Evolutionary conservation across 2,329 filamentous ascomycete genomes (phyloP).

Genomic region (Exophiala mesophila): DNA sequence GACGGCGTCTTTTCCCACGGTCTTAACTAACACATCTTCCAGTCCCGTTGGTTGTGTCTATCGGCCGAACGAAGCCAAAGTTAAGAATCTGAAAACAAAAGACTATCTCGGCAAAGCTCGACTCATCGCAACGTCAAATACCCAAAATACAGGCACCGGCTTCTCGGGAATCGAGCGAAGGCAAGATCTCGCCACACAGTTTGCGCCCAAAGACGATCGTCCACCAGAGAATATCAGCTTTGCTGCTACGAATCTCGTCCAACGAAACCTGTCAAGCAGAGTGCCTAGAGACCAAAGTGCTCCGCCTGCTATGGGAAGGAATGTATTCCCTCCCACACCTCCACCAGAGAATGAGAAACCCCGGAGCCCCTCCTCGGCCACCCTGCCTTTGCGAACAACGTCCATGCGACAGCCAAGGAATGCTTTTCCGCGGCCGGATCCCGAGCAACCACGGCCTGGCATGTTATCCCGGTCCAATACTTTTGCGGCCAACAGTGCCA

Average conservation of each 20-base stretch:
- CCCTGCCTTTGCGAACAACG: slow-evolving; percentile 42
- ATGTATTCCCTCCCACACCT: slow-evolving; percentile 95
- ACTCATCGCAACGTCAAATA: slow-evolving; percentile 81
- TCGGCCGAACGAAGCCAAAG: slow-evolving; percentile 92
- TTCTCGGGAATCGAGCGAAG: slow-evolving; percentile 76
- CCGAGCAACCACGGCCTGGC: slow-evolving; percentile 17
- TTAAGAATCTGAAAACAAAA: slow-evolving; percentile 95
- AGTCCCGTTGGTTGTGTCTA: slow-evolving; percentile 96
- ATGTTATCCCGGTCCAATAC: slow-evolving; percentile 20
- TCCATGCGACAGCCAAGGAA: slow-evolving; percentile 42
- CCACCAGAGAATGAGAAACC: slow-evolving; percentile 79
- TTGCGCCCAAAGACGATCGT: slow-evolving; percentile 60
- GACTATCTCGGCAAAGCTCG: slow-evolving; percentile 97
- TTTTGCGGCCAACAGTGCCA: slow-evolving; percentile 27
- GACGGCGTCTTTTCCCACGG: too few relatives aligned
- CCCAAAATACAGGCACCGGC: slow-evolving; percentile 73
- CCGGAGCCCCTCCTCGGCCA: slow-evolving; percentile 26
- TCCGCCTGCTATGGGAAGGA: slow-evolving; percentile 65
- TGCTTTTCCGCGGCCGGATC: slow-evolving; percentile 16
- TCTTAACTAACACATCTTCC: slow-evolving; percentile 44
- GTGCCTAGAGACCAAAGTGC: slow-evolving; percentile 71
- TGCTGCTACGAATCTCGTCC: slow-evolving; percentile 88
- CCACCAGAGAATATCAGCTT: slow-evolving; percentile 81
- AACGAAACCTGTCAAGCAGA: slow-evolving; percentile 72
- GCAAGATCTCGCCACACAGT: slow-evolving; percentile 30